Percentiles rank a stretch among this genome's conserved stretches.
These are phyloP conservation scores for Flaveria robusta DNA, from an alignment of 129 eudicot genomes.

Conservation along the genomic window DNA sequence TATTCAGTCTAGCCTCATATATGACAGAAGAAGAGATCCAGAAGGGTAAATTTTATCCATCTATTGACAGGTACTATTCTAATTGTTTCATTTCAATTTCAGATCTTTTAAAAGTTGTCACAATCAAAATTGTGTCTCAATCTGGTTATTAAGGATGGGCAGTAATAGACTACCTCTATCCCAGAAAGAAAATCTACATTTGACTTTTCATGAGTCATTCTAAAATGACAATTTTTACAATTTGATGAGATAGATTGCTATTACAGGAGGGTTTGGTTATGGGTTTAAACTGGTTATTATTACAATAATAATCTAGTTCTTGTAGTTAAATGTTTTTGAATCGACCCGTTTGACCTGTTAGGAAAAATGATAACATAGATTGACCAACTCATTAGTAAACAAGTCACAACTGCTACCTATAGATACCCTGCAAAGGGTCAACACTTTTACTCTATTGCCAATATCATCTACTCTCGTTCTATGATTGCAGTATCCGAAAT, in stretches of 20 bases:
- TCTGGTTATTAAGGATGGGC: neutral
- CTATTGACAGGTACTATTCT: constrained; percentile 63
- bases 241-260: neutral
- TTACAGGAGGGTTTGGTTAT: neutral
- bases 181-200: neutral
- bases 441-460: constrained; percentile 10
- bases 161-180: neutral
- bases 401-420: neutral
- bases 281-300: neutral
- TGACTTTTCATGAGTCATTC: neutral
- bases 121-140: neutral
- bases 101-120: neutral
- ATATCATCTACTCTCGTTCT: constrained; percentile 3
- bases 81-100: neutral
- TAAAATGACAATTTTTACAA: neutral
- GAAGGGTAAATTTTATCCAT: constrained; percentile 81
- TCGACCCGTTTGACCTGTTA: neutral
- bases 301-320: neutral
- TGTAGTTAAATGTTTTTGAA: neutral
- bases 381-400: neutral
- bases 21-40: constrained; percentile 91
- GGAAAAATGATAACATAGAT: neutral
- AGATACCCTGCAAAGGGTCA: neutral
- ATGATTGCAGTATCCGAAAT: constrained; percentile 70
- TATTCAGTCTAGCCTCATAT: constrained; percentile 92